phyloP scores from a whole-genome alignment of 1,139 yeast genomes.

The Taphrina populina region DNA sequence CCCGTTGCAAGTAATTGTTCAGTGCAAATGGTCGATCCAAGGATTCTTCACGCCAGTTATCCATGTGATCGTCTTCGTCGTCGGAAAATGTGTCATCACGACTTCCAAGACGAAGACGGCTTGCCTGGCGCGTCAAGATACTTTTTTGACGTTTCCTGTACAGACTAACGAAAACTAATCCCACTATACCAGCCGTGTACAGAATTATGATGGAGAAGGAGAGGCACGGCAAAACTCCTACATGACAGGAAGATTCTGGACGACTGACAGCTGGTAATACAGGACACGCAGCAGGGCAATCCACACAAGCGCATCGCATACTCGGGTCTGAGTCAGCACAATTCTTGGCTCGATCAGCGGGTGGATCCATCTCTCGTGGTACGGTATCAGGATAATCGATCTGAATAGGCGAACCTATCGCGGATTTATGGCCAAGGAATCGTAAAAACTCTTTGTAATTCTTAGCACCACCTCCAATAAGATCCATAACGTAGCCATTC shows the following conservation, averaged over 20 bases:
- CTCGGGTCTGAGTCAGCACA: slow-evolving; percentile 61
- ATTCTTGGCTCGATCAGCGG: slow-evolving; percentile 48
- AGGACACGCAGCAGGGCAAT: slow-evolving; percentile 82
- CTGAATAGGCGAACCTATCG: slow-evolving; percentile 91
- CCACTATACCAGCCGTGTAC: slow-evolving; percentile 53
- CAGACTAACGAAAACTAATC: slow-evolving; percentile 46
- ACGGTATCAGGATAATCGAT: slow-evolving; percentile 61
- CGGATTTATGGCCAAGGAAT: slow-evolving; percentile 87
- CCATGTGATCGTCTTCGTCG: neutral
- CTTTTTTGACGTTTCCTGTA: neutral
- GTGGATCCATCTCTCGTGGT: slow-evolving; percentile 42
- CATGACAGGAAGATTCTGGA: slow-evolving; percentile 51
- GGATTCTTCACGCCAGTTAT: neutral
- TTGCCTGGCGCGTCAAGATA: neutral
- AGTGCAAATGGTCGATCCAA: slow-evolving; percentile 46
- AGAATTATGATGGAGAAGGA: slow-evolving; percentile 60
- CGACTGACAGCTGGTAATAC: slow-evolving; percentile 50
- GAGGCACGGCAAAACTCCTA: slow-evolving; percentile 70
- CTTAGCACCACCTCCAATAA: slow-evolving; percentile 93
- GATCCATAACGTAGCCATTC: slow-evolving; percentile 94
- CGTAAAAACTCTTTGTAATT: slow-evolving; percentile 70
- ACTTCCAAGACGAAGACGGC: neutral
- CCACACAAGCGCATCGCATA: slow-evolving; percentile 85
- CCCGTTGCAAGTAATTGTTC: slow-evolving; percentile 50
- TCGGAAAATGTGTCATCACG: neutral